These are phyloP conservation scores for Solanum okadae DNA, from an alignment of 257 asterid species.

Conservation along the genomic window DNA sequence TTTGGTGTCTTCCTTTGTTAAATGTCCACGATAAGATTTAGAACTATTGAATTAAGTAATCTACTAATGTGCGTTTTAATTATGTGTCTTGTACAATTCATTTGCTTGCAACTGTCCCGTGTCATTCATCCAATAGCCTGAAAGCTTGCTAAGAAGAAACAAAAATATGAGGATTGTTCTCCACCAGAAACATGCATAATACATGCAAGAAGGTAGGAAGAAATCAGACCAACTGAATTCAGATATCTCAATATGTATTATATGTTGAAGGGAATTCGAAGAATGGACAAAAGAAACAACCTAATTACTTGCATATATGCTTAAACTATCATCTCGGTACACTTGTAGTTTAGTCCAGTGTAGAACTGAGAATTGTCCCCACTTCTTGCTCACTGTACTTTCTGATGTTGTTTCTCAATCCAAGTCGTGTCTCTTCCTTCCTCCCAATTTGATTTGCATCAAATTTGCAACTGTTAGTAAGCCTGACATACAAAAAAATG, in stretches of 20 bases:
- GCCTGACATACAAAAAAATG: background rate
- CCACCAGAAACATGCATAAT: background rate
- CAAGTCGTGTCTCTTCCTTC: background rate
- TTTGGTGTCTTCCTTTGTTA: background rate
- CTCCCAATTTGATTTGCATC: background rate
- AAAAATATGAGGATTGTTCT: background rate
- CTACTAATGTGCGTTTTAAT: background rate
- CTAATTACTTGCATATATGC: background rate
- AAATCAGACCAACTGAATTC: background rate
- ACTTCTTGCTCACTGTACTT: background rate
- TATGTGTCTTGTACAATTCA: background rate
- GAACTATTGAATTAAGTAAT: background rate
- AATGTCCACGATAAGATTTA: background rate
- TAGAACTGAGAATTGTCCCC: background rate
- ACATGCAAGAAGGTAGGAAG: background rate
- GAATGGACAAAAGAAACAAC: background rate
- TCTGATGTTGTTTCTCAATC: background rate
- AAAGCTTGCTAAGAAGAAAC: background rate
- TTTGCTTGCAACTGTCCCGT: background rate
- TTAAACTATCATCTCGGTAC: background rate
- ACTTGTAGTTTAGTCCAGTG: background rate
- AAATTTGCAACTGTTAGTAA: background rate
- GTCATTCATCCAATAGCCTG: background rate
- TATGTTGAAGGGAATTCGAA: background rate
- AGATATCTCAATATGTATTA: background rate